Evolutionary conservation across 192 early-diverging fungal species (phyloP), one percentile per base, ranked within the genome.

Genomic region (Borealophlyctis nickersoniae): DNA sequence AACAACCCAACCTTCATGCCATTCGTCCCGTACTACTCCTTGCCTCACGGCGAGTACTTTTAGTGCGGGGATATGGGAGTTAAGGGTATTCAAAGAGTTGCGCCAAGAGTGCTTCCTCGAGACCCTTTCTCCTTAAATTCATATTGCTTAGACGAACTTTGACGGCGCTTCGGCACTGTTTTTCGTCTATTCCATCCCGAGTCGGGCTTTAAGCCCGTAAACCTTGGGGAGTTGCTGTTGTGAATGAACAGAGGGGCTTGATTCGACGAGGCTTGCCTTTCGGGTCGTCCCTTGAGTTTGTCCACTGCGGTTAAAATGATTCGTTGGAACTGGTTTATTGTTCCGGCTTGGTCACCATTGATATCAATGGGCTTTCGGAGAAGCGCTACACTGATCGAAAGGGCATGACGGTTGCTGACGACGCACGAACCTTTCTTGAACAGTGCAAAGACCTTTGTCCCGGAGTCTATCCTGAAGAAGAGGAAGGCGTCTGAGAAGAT

Each of bases 391-490:
- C 26, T 61, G 23, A 49, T 49, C 27, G 58, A 5, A 49, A 0
- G n/a, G 24, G 33, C n/a, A 27, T 32, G 62, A 33, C 30, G 62
- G 55, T 58, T 56, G 51, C 29, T 51, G 39, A 52, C 39, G 7
- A 50, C n/a, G 4, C 45, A 35, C 16, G 30, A 22, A 50, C 31
- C 30, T 49, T 26, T 11, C 7, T 50, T 49, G 52, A 56, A 3
- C 33, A 58, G 30, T 54, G 53, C 53, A 55, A 74, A 74, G 67
- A 33, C 59, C 36, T 73, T 67, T 65, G 82, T 84, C 62, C 84
- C 84, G 52, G 84, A 86, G 73, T 81, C 84, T 51, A 70, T 86
- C 65, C 71, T 86, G 49, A 85, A 85, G 75, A 86, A 86, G 81
- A 75, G 82, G 65, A 86, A 86, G 78, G 66, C 81, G 56, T 45